A percentile compares a stretch with the other conserved stretches of the same genome.
These are phyloP conservation scores for Sabuloglossum arenarium DNA, from an alignment of 495 filamentous ascomycete species.

Conservation along the genomic window DNA sequence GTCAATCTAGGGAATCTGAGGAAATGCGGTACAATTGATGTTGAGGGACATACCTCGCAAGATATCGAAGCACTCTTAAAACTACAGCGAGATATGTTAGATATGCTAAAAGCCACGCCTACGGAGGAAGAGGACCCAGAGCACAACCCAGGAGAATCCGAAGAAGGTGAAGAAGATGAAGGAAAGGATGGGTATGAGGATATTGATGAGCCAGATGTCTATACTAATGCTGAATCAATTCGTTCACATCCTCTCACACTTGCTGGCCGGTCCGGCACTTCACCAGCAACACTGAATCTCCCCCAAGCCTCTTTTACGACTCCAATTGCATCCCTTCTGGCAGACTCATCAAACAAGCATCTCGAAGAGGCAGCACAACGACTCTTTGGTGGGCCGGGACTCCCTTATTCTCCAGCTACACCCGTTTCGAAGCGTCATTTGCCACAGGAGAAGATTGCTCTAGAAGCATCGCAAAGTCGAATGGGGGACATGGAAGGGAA, in stretches of 20 bases:
- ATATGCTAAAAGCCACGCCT: not conserved
- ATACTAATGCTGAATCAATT: slow-evolving; percentile 14
- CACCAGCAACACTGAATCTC: slow-evolving; percentile 47
- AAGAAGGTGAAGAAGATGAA: slow-evolving; percentile 19
- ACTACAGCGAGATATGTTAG: slow-evolving; percentile 30
- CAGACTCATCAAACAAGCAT: slow-evolving; percentile 47
- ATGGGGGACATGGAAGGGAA: slow-evolving; percentile 84
- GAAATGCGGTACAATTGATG: not conserved
- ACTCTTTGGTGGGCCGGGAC: slow-evolving; percentile 47
- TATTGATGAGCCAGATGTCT: slow-evolving; percentile 11
- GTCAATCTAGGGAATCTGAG: not conserved
- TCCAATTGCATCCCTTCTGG: slow-evolving; percentile 43
- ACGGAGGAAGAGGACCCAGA: slow-evolving; percentile 9
- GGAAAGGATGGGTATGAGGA: slow-evolving; percentile 12
- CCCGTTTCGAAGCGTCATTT: slow-evolving; percentile 23
- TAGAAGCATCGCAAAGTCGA: slow-evolving; percentile 44
- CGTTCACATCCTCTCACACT: slow-evolving; percentile 46
- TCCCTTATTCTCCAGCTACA: slow-evolving; percentile 53
- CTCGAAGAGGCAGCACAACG: slow-evolving; percentile 43
- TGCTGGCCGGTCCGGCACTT: slow-evolving; percentile 40
- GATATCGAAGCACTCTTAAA: slow-evolving; percentile 28
- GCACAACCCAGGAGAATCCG: slow-evolving; percentile 25
- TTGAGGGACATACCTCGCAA: slow-evolving; percentile 25
- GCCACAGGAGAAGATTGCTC: slow-evolving; percentile 43
- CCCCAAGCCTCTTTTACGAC: slow-evolving; percentile 44